Evolutionary conservation across 129 eudicot species (phyloP).

Genomic region (Helichrysum umbraculigerum): DNA sequence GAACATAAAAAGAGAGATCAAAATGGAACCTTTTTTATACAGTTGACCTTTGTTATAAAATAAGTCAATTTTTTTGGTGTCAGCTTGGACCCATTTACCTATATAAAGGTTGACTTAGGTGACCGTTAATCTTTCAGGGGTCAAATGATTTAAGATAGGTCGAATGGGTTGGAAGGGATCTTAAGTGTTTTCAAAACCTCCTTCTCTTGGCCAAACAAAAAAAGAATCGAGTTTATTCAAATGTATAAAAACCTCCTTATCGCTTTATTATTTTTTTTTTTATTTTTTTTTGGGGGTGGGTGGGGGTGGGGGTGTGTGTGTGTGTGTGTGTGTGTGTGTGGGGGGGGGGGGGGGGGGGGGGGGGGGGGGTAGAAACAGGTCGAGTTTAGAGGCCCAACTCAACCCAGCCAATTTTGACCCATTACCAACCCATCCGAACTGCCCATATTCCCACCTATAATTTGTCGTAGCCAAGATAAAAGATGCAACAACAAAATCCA

Average conservation of each 20-base stretch:
- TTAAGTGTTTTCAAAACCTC: too few relatives aligned
- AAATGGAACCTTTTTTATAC: constrained; percentile 3
- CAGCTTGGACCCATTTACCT: neutral
- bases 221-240: neutral
- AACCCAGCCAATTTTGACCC: neutral
- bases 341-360: too few relatives aligned
- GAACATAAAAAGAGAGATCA: constrained; percentile 25
- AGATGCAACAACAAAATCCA: neutral
- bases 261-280: neutral
- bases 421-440: neutral
- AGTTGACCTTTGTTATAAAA: neutral
- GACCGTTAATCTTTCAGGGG: neutral
- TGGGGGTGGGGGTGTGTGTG: too few relatives aligned
- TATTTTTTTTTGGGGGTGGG: too few relatives aligned
- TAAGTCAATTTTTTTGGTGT: neutral
- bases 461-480: neutral
- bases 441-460: neutral
- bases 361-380: too few relatives aligned
- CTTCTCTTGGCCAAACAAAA: too few relatives aligned
- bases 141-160: neutral
- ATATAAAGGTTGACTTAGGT: neutral
- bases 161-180: neutral
- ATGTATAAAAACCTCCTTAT: neutral
- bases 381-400: neutral
- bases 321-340: too few relatives aligned